Base-by-base conservation (phyloP, 495 filamentous ascomycete genomes). In the Melanomma pulvis-pyrius region DNA sequence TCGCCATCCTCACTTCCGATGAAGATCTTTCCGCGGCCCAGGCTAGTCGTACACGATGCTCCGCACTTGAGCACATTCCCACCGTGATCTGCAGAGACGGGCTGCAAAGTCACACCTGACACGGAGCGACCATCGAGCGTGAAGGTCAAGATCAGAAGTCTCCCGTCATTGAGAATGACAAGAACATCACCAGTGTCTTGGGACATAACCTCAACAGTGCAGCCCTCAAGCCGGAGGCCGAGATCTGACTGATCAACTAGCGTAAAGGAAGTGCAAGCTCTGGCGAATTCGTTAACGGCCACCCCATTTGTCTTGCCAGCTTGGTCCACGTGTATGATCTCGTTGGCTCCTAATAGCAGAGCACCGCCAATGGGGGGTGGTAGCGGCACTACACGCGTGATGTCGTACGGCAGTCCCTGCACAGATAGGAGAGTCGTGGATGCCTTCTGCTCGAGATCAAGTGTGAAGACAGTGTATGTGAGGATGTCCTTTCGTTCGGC, bases 311-410 rank as follows among this genome's bases (percentile, higher is more conserved):
- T 85, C 77, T 96, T 97, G 5, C 94, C 94, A 13, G 90, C 88
- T 80, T 98, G 96, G 74, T 98, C 94, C 64, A 98, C 88, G 77
- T 98, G 96, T 60, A 98, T 90, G 63, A 98, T 76, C 72, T 96
- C 90, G 74, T 98, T 97, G 13, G 82, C 82, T 8, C 94, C 96
- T 46, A 98, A 79, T 34, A 98, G 83, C 25, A 98, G 78, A 30
- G 92, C 88, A 25, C 94, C 94, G 54, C 94, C 94, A 48, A 98
- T 86, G 22, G 92, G 92, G 22, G 88, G 83, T 8, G 92, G 90
- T 15, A 99, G 82, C 34, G 94, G 86, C 41, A 96, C 82, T 41
- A 97, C 88, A 68, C 86, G 86, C 73, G 89, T 94, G 11, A 97
- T 80, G 74, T 98, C 96, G 73, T 93, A 96, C 7, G 94, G 94